Percentiles rank a stretch among this genome's conserved stretches.
Conservation (phyloP, 2,329 filamentous ascomycete genomes). For the Bipolaris zeicola region DNA sequence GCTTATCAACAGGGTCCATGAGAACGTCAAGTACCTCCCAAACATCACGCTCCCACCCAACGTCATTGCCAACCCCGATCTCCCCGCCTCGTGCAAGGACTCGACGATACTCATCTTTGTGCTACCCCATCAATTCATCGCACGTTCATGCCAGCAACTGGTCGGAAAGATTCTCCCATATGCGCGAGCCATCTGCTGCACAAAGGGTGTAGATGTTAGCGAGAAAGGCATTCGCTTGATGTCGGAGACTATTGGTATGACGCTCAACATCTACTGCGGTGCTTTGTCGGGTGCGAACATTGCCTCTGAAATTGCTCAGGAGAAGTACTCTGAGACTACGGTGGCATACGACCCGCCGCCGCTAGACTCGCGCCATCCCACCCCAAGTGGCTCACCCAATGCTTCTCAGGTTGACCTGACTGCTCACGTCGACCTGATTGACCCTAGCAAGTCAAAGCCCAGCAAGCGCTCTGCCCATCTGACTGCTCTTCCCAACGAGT, state of each 20-base stretch:
- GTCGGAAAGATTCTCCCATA: slow-evolving; percentile 89
- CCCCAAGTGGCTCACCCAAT: slow-evolving; percentile 59
- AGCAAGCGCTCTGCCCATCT: slow-evolving; percentile 70
- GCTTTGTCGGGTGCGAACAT: slow-evolving; percentile 96
- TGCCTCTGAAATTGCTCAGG: slow-evolving; percentile 88
- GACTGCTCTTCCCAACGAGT: slow-evolving; percentile 77
- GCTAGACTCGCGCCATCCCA: slow-evolving; percentile 80
- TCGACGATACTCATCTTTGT: slow-evolving; percentile 95
- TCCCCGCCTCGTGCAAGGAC: slow-evolving; percentile 78
- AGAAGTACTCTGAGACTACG: slow-evolving; percentile 97
- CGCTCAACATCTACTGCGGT: slow-evolving; percentile 93
- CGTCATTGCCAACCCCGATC: slow-evolving; percentile 80
- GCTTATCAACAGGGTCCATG: slow-evolving; percentile 89
- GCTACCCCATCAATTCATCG: slow-evolving; percentile 94
- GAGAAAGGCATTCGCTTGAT: slow-evolving; percentile 87
- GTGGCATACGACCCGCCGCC: slow-evolving; percentile 93
- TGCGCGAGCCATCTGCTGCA: slow-evolving; percentile 93
- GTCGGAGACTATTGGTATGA: slow-evolving; percentile 90
- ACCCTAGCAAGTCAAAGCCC: slow-evolving; percentile 59
- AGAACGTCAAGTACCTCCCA: slow-evolving; percentile 99
- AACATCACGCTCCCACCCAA: slow-evolving; percentile 82
- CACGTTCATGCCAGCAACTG: slow-evolving; percentile 80
- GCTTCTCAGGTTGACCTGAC: slow-evolving; percentile 57
- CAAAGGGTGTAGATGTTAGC: slow-evolving; percentile 95
- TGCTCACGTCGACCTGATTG: slow-evolving; percentile 56